Conservation (phyloP, 768 basidiomycete genomes). For the Rhizopogon vulgaris region DNA sequence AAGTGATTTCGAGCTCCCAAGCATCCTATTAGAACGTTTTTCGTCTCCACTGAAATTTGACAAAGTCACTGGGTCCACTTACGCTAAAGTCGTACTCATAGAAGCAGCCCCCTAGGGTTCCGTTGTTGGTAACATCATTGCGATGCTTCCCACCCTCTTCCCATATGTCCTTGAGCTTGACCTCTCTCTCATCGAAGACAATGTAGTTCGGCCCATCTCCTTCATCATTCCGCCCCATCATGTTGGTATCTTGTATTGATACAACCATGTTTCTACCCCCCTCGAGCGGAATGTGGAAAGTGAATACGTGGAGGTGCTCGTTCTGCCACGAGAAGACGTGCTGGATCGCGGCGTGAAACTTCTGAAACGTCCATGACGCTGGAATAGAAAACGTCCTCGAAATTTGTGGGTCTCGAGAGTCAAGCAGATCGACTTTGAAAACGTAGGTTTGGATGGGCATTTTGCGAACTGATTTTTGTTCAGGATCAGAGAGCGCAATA, state of each 20-base stretch:
- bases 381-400: conserved; percentile 17
- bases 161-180: conserved; percentile 9
- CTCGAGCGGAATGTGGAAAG: conserved; percentile 8
- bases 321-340: conserved; percentile 15
- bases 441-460: conserved; percentile 11
- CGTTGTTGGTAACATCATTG: background rate
- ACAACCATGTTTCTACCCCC: background rate
- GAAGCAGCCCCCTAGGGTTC: conserved; percentile 8
- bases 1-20: conserved; percentile 15
- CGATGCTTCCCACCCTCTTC: conserved; percentile 5
- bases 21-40: conserved; percentile 8
- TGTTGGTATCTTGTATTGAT: conserved; percentile 1
- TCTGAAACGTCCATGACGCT: conserved; percentile 14
- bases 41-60: background rate
- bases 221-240: conserved; percentile 3
- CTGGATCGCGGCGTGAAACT: conserved; percentile 16
- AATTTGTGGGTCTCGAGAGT: conserved; percentile 15
- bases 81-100: conserved; percentile 20
- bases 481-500: background rate
- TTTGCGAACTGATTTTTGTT: background rate
- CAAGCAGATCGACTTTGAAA: conserved; percentile 14
- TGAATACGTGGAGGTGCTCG: conserved; percentile 14
- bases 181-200: conserved; percentile 6
- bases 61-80: background rate
- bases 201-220: background rate